Conservation (phyloP, 352 stramenopile species). For the Globisporangium viniferum region DNA sequence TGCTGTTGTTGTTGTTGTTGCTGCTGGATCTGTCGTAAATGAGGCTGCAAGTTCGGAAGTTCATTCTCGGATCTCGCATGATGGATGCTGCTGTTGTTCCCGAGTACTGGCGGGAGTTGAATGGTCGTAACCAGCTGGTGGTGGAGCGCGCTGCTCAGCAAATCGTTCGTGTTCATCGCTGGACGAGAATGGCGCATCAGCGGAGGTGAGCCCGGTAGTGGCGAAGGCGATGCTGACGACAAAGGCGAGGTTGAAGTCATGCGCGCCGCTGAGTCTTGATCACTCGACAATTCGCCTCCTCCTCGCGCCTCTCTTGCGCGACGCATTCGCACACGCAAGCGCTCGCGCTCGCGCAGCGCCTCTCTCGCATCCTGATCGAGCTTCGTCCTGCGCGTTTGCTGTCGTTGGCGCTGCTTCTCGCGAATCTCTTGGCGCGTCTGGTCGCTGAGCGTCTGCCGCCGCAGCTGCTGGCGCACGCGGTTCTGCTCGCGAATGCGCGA, state of each 20-base stretch:
- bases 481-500: slow-evolving; percentile 56
- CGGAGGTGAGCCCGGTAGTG: neutral
- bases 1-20: slow-evolving; percentile 8
- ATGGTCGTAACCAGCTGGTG: neutral
- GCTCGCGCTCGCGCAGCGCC: slow-evolving; percentile 42
- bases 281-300: neutral
- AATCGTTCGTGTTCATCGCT: slow-evolving; percentile 12
- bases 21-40: slow-evolving; percentile 19
- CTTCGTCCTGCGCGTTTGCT: slow-evolving; percentile 37
- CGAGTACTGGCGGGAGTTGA: slow-evolving; percentile 12
- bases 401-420: slow-evolving; percentile 39
- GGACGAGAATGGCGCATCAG: neutral
- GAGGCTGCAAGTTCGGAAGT: slow-evolving; percentile 21
- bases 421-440: slow-evolving; percentile 29
- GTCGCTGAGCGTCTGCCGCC: slow-evolving; percentile 43
- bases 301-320: slow-evolving; percentile 21
- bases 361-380: slow-evolving; percentile 42
- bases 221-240: neutral
- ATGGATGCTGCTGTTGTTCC: slow-evolving; percentile 11
- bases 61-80: slow-evolving; percentile 14
- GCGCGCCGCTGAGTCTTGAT: neutral
- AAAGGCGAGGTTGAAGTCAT: neutral
- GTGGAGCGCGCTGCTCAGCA: slow-evolving; percentile 9
- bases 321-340: slow-evolving; percentile 37
- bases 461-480: slow-evolving; percentile 48